Percentiles rank a stretch among this genome's conserved stretches.
Evolutionary conservation across 176 grass and related monocot species (phyloP).

Genomic region (Aegilops tauschii): DNA sequence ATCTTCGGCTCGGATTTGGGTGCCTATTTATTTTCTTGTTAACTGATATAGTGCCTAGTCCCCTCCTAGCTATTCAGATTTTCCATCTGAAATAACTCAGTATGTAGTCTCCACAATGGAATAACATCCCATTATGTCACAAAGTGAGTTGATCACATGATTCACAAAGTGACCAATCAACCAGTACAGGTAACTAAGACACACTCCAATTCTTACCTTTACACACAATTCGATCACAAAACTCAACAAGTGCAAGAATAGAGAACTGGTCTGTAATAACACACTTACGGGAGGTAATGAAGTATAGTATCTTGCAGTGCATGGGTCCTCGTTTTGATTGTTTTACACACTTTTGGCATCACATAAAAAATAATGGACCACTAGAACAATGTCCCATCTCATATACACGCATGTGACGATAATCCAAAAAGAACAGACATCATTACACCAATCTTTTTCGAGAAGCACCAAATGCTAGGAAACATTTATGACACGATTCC

Average conservation of each 20-base stretch:
- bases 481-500: constrained; percentile 13
- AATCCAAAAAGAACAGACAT: background rate
- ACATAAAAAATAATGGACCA: background rate
- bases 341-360: background rate
- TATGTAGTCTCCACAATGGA: background rate
- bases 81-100: background rate
- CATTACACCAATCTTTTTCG: background rate
- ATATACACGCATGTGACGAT: background rate
- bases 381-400: background rate
- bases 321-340: background rate
- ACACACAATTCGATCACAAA: background rate
- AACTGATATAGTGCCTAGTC: background rate
- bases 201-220: background rate
- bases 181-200: background rate
- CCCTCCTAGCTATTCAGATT: background rate
- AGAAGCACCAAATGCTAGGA: constrained; percentile 14
- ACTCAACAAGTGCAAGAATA: background rate
- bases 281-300: background rate
- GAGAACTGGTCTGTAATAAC: background rate
- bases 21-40: background rate
- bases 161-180: background rate
- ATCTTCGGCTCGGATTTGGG: background rate
- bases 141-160: background rate
- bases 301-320: background rate
- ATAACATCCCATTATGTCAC: background rate